Evolutionary conservation across 1,284 basidiomycete species (phyloP).

Genomic region (Ceratobasidium sp.): DNA sequence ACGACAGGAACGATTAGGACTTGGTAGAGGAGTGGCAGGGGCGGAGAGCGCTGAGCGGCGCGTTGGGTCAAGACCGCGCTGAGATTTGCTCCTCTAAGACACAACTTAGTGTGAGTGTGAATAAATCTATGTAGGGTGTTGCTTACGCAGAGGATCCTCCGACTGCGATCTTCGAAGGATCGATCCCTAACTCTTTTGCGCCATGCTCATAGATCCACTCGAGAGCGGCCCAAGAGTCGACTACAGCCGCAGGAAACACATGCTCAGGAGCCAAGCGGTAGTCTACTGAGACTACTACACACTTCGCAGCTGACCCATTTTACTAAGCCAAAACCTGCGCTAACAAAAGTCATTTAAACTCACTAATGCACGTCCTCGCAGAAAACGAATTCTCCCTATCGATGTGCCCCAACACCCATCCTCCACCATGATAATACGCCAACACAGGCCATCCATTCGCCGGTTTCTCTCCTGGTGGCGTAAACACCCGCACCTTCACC

Average conservation of each 20-base stretch:
- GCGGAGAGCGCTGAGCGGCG: slow-evolving; percentile 64
- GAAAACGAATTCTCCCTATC: slow-evolving; percentile 46
- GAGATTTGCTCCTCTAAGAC: slow-evolving; percentile 71
- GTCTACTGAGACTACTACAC: slow-evolving; percentile 73
- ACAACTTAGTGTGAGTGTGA: neutral
- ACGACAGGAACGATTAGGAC: slow-evolving; percentile 78
- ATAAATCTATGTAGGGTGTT: no score
- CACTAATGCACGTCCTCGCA: slow-evolving; percentile 36
- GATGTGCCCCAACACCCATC: slow-evolving; percentile 46
- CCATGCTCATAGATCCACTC: slow-evolving; percentile 71
- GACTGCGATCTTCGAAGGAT: slow-evolving; percentile 64
- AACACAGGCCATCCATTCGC: slow-evolving; percentile 41
- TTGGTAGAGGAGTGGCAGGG: slow-evolving; percentile 73
- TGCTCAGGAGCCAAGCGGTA: slow-evolving; percentile 83
- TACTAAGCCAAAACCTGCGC: neutral
- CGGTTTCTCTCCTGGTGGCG: slow-evolving; percentile 43
- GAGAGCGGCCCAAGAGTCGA: slow-evolving; percentile 77
- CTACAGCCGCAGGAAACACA: slow-evolving; percentile 78
- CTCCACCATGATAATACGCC: slow-evolving; percentile 46
- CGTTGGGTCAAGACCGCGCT: slow-evolving; percentile 76
- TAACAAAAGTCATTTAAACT: neutral
- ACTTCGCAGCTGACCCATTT: neutral
- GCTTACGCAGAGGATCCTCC: slow-evolving; percentile 78
- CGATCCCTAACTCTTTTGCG: slow-evolving; percentile 58
- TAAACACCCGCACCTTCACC: slow-evolving; percentile 42